Percentiles rank a stretch among this genome's conserved stretches.
Conservation (phyloP, 2,329 filamentous ascomycete species). For the Phialemonium atrogriseum region DNA sequence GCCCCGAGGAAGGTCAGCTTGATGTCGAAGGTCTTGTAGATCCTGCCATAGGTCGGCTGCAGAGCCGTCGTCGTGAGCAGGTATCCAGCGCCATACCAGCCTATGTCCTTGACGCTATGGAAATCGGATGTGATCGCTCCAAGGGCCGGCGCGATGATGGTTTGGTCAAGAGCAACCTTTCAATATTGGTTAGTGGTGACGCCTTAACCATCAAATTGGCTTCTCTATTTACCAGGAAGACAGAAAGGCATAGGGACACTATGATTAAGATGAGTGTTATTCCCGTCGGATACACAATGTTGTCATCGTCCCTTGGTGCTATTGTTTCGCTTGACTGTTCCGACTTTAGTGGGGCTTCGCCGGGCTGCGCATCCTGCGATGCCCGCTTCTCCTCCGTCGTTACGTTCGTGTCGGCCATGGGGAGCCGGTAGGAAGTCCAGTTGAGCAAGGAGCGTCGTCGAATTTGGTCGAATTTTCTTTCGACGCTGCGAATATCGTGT, state of each 20-base stretch:
- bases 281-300: slow-evolving; percentile 28
- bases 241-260: slow-evolving; percentile 32
- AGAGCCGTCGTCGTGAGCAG: slow-evolving; percentile 40
- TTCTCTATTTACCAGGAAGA: slow-evolving; percentile 43
- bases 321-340: no score
- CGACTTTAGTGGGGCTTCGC: no score
- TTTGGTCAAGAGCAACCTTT: slow-evolving; percentile 44
- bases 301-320: no score
- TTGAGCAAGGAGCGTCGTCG: no score
- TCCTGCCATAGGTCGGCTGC: slow-evolving; percentile 39
- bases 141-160: slow-evolving; percentile 43
- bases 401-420: no score
- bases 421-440: no score
- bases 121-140: slow-evolving; percentile 41
- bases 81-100: slow-evolving; percentile 44
- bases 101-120: slow-evolving; percentile 36
- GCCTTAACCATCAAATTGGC: no score
- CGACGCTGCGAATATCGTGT: no score
- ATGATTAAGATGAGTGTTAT: slow-evolving; percentile 32
- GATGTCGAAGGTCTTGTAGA: slow-evolving; percentile 42
- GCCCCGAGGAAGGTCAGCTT: slow-evolving; percentile 35
- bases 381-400: no score
- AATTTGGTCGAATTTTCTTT: no score
- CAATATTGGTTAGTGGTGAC: no score
- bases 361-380: no score